These are phyloP conservation scores for Blastobotrys illinoisensis DNA, from an alignment of 1,139 yeast species.

Conservation along the genomic window DNA sequence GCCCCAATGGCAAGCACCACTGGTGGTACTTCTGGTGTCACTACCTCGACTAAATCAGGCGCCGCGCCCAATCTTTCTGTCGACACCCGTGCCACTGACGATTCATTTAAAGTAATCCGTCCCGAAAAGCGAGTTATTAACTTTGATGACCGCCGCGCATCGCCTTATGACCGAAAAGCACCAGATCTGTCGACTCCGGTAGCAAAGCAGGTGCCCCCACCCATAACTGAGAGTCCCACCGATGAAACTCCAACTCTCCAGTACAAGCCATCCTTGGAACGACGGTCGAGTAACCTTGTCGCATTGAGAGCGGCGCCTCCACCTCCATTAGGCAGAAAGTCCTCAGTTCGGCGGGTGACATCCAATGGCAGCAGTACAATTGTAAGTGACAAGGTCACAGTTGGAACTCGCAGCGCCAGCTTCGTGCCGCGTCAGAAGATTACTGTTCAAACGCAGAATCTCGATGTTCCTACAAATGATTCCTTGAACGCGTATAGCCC, in stretches of 20 bases:
- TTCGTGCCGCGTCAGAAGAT: neutral
- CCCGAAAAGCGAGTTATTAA: constrained; percentile 68
- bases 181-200: neutral
- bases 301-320: constrained; percentile 76
- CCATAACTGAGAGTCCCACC: constrained; percentile 1
- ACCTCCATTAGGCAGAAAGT: constrained; percentile 40
- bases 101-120: constrained; percentile 61
- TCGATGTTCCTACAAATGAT: constrained; percentile 7
- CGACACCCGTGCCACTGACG: constrained; percentile 17
- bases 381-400: neutral
- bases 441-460: constrained; percentile 1
- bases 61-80: neutral
- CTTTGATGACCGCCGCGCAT: constrained; percentile 71
- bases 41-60: neutral
- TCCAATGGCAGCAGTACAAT: neutral
- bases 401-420: neutral
- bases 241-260: constrained; percentile 3
- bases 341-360: constrained; percentile 9
- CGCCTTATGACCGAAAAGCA: constrained; percentile 50
- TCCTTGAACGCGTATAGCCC: constrained; percentile 24
- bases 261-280: constrained; percentile 13
- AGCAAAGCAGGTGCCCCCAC: neutral
- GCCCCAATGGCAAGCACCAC: constrained; percentile 7
- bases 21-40: neutral
- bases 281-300: constrained; percentile 35